These are phyloP conservation scores for Candida mattraensis DNA, from an alignment of 805 yeast genomes.

Conservation along the genomic window DNA sequence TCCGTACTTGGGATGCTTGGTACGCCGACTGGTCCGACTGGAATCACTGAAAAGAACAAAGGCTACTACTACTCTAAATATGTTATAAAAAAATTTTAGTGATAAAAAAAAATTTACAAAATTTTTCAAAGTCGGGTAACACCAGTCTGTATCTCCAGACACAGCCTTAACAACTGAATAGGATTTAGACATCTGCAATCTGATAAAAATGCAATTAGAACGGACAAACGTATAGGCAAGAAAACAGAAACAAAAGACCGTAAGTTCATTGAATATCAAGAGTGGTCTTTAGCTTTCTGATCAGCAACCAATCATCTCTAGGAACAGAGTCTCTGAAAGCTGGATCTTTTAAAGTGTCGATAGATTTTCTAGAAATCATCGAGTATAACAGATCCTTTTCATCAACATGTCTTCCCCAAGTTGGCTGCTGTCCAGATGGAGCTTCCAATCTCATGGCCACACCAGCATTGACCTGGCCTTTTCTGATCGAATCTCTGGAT, in stretches of 20 bases:
- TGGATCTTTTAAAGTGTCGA: slow-evolving; percentile 96
- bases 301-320: slow-evolving; percentile 92
- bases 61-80: not conserved
- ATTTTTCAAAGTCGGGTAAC: slow-evolving; percentile 5
- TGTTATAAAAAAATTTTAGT: not conserved
- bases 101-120: too few species aligned
- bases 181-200: too few species aligned
- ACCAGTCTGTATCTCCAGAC: not conserved
- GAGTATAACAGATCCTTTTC: slow-evolving; percentile 90
- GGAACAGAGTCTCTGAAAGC: slow-evolving; percentile 94
- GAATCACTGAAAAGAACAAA: too few species aligned
- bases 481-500: slow-evolving; percentile 73
- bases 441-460: slow-evolving; percentile 97
- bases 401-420: slow-evolving; percentile 99
- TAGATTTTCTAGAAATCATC: slow-evolving; percentile 83
- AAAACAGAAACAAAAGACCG: not conserved
- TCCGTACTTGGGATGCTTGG: too few species aligned
- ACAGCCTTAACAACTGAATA: too few species aligned
- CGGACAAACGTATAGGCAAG: too few species aligned
- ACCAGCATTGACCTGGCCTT: slow-evolving; percentile 96
- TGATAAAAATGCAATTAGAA: too few species aligned
- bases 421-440: slow-evolving; percentile 89
- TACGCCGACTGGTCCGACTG: too few species aligned
- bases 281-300: slow-evolving; percentile 83
- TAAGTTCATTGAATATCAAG: slow-evolving; percentile 70